phyloP scores from a whole-genome alignment of 2,329 filamentous ascomycete genomes.

The Setomelanomma holmii region DNA sequence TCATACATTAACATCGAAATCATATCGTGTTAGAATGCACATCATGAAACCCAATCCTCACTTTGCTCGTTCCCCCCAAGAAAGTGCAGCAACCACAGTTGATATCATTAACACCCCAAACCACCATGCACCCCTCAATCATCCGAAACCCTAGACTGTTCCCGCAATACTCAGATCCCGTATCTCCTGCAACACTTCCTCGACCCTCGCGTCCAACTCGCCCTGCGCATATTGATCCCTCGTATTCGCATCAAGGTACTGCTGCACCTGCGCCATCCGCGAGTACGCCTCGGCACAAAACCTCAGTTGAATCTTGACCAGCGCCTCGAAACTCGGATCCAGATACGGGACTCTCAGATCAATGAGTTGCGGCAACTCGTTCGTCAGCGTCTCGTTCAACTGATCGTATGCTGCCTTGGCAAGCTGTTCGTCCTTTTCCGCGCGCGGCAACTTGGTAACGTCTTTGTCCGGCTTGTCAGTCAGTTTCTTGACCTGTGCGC shows the following conservation, averaged over 20 bases:
- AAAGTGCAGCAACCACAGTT: background rate
- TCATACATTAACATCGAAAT: background rate
- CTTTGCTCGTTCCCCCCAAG: background rate
- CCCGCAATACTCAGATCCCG: slow-evolving; percentile 91
- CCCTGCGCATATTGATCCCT: slow-evolving; percentile 95
- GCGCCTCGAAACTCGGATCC: slow-evolving; percentile 94
- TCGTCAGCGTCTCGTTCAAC: slow-evolving; percentile 93
- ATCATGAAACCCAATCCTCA: no score
- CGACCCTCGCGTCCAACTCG: slow-evolving; percentile 87
- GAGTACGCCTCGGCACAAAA: slow-evolving; percentile 99
- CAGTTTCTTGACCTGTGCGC: slow-evolving; percentile 94
- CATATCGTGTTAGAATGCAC: background rate
- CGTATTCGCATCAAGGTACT: slow-evolving; percentile 95
- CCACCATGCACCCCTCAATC: background rate
- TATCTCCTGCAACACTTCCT: slow-evolving; percentile 97
- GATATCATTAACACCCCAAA: background rate
- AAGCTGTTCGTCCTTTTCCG: slow-evolving; percentile 96
- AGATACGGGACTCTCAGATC: slow-evolving; percentile 96
- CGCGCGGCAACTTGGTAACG: slow-evolving; percentile 90
- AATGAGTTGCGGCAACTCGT: slow-evolving; percentile 92
- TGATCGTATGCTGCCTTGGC: slow-evolving; percentile 93
- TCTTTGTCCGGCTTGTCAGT: slow-evolving; percentile 99
- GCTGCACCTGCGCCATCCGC: slow-evolving; percentile 98
- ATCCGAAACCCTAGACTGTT: slow-evolving; percentile 60
- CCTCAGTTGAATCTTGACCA: slow-evolving; percentile 96